phyloP scores from a whole-genome alignment of 1,139 yeast species.

The Hanseniaspora gamundiae region DNA sequence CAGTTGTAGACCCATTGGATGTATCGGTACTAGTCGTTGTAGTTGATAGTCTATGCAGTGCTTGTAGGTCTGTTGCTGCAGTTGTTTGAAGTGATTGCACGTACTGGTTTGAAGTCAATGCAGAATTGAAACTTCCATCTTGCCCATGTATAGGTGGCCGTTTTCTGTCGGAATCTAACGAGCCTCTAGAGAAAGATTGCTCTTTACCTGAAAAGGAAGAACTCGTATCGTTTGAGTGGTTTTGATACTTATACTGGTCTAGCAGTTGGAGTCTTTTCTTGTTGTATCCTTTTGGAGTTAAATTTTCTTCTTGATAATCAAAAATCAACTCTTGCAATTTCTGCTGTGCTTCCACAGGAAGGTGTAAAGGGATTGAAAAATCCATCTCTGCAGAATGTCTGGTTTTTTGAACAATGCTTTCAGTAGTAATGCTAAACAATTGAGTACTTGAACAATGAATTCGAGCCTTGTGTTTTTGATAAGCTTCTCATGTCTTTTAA shows the following conservation, averaged over 20 bases:
- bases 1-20: no score
- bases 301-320: slow-evolving; percentile 51
- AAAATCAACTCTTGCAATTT: slow-evolving; percentile 32
- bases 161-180: slow-evolving; percentile 2
- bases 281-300: slow-evolving; percentile 56
- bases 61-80: background rate
- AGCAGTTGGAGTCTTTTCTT: slow-evolving; percentile 42
- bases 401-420: no score
- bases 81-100: slow-evolving; percentile 9
- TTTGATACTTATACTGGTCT: slow-evolving; percentile 13
- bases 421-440: no score
- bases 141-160: background rate
- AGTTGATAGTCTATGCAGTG: background rate
- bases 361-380: slow-evolving; percentile 20
- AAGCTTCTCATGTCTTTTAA: no score
- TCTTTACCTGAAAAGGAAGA: background rate
- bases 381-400: slow-evolving; percentile 15
- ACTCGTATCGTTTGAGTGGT: background rate
- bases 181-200: slow-evolving; percentile 3
- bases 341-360: slow-evolving; percentile 17
- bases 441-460: no score
- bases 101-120: slow-evolving; percentile 7
- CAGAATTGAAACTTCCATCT: background rate
- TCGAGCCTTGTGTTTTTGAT: no score
- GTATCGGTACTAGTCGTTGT: background rate